Percentiles rank a stretch among this genome's conserved stretches.
Conservation (phyloP, 78 protist species). For the Chrysochromulina tobinii region DNA sequence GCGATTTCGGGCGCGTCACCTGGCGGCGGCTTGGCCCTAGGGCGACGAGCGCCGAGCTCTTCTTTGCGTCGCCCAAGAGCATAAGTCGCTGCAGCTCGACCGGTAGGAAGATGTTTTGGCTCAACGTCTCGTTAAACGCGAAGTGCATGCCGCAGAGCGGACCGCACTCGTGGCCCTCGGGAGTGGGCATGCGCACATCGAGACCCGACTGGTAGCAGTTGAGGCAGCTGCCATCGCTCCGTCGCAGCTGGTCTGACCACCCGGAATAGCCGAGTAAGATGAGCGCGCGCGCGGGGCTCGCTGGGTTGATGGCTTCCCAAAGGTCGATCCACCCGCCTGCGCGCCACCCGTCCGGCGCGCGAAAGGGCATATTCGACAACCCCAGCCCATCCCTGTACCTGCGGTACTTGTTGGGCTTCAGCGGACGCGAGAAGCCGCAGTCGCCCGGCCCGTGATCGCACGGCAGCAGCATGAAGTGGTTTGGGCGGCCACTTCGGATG, state of each 20-base stretch:
- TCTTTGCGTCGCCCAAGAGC: no score
- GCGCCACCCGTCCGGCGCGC: neutral
- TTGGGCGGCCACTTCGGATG: neutral
- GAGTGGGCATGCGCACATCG: neutral
- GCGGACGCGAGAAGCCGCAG: neutral
- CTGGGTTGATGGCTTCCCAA: neutral
- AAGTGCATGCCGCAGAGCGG: neutral
- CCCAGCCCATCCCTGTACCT: neutral
- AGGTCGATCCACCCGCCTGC: neutral
- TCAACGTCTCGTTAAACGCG: neutral
- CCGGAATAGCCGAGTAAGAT: neutral
- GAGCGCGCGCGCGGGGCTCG: neutral
- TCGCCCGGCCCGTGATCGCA: slow-evolving; percentile 20
- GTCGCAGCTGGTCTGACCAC: neutral
- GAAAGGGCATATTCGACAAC: neutral
- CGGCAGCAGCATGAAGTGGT: neutral
- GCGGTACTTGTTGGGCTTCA: neutral
- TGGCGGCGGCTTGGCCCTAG: no score
- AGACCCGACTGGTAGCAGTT: neutral
- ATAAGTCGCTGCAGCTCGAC: no score
- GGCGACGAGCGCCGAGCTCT: no score
- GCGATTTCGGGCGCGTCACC: no score
- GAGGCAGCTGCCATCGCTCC: neutral
- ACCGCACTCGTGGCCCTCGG: neutral
- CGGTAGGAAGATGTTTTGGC: no score